Evolutionary conservation across 164 flowering plant genomes (phyloP).

Genomic region (Amborella trichopoda): DNA sequence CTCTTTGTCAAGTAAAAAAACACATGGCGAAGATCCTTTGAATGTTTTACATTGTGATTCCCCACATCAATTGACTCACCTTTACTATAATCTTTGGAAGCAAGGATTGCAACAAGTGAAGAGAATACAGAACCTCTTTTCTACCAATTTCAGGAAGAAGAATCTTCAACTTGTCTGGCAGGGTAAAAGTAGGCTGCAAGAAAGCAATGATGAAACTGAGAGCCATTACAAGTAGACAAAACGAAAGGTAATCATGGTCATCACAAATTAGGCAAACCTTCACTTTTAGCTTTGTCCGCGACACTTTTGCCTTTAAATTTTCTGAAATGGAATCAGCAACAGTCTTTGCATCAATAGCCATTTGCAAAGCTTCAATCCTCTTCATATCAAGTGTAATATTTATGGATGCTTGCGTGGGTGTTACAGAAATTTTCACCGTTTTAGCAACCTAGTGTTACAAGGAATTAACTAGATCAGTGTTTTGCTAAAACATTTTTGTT

Average conservation of each 20-base stretch:
- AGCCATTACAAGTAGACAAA: too few species aligned
- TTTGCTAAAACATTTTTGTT: too few species aligned
- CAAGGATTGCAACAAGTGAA: constrained; percentile 38
- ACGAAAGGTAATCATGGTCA: too few species aligned
- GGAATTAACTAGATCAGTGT: too few species aligned
- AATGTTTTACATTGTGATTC: too few species aligned
- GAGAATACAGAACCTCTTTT: constrained; percentile 43
- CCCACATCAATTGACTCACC: constrained; percentile 53
- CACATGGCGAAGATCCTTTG: too few species aligned
- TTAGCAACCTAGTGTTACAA: constrained; percentile 89
- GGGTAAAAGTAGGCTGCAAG: too few species aligned
- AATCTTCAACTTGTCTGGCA: constrained; percentile 54
- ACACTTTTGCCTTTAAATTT: too few species aligned
- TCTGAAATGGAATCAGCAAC: constrained; percentile 51
- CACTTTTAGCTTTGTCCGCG: too few species aligned
- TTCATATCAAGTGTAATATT: constrained; percentile 52
- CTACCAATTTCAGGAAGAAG: constrained; percentile 34
- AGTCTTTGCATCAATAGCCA: constrained; percentile 40
- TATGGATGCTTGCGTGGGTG: constrained; percentile 45
- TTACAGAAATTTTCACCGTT: constrained; percentile 47
- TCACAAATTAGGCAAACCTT: too few species aligned
- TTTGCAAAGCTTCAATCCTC: constrained; percentile 39
- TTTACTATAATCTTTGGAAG: constrained; percentile 63
- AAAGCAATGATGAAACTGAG: too few species aligned
- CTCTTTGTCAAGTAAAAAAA: background rate